These are phyloP conservation scores for Sclerotinia minor DNA, from an alignment of 2,329 filamentous ascomycete genomes.

Conservation along the genomic window DNA sequence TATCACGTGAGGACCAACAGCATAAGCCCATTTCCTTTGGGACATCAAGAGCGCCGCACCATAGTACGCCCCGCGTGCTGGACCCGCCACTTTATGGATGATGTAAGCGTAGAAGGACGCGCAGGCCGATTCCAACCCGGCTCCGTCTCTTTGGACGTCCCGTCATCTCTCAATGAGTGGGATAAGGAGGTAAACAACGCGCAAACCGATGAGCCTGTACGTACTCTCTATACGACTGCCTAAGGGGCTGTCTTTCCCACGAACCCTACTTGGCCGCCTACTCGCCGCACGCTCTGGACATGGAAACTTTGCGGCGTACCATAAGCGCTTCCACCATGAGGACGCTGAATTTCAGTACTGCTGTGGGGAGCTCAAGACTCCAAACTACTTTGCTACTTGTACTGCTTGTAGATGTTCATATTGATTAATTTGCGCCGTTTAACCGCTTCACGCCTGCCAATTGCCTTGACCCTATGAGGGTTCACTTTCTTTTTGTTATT, in stretches of 20 bases:
- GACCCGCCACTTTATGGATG: neutral
- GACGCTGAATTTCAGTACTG: neutral
- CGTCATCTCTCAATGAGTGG: neutral
- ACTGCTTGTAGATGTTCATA: no score
- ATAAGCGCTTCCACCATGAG: slow-evolving; percentile 7
- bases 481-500: no score
- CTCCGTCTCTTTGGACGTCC: slow-evolving; percentile 14
- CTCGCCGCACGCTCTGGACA: slow-evolving; percentile 7
- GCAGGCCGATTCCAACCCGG: slow-evolving; percentile 8
- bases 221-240: slow-evolving; percentile 5
- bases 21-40: no score
- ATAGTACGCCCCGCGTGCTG: neutral
- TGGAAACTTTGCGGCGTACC: slow-evolving; percentile 6
- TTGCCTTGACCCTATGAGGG: slow-evolving; percentile 7
- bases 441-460: slow-evolving; percentile 13
- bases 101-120: neutral
- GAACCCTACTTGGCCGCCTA: neutral
- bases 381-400: neutral
- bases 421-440: no score
- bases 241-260: neutral
- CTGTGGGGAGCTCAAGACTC: slow-evolving; percentile 8
- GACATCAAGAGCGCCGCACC: no score
- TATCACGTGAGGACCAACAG: no score
- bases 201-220: neutral
- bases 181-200: slow-evolving; percentile 7